These are phyloP conservation scores for Rossbeevera mucosa DNA, from an alignment of 768 basidiomycete species.

Conservation along the genomic window DNA sequence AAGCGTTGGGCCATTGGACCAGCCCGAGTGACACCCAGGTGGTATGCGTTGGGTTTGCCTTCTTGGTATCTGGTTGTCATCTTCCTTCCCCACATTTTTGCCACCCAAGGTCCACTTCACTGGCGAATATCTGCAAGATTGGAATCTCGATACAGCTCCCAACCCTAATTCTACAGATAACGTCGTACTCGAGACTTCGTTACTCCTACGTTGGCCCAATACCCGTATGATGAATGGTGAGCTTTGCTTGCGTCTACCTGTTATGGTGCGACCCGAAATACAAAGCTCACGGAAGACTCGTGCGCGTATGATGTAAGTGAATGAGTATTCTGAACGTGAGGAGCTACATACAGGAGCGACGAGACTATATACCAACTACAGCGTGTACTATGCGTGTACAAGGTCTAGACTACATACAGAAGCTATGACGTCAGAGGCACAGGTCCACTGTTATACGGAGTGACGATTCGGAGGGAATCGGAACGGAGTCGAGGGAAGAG, in stretches of 20 bases:
- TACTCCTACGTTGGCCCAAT: conserved; percentile 40
- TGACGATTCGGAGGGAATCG: too few species aligned
- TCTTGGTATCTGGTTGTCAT: background rate
- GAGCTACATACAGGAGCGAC: too few species aligned
- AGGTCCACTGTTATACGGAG: too few species aligned
- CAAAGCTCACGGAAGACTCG: too few species aligned
- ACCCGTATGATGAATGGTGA: conserved; percentile 40
- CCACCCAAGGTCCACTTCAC: background rate
- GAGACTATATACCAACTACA: too few species aligned
- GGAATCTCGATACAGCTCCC: background rate
- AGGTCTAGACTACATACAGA: too few species aligned
- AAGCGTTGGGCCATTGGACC: background rate
- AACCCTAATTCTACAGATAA: conserved; percentile 24
- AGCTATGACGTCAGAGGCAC: too few species aligned
- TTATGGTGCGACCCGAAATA: too few species aligned
- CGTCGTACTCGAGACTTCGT: conserved; percentile 22
- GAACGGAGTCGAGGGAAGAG: too few species aligned
- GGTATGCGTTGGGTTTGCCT: background rate
- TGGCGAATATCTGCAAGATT: background rate
- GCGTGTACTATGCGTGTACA: too few species aligned
- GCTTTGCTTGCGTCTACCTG: background rate
- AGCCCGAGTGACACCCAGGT: background rate
- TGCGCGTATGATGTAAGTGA: too few species aligned
- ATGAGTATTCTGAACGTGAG: too few species aligned
- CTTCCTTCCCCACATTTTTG: background rate